Conservation (phyloP, 208 protist species). For the Crithidia bombi region DNA sequence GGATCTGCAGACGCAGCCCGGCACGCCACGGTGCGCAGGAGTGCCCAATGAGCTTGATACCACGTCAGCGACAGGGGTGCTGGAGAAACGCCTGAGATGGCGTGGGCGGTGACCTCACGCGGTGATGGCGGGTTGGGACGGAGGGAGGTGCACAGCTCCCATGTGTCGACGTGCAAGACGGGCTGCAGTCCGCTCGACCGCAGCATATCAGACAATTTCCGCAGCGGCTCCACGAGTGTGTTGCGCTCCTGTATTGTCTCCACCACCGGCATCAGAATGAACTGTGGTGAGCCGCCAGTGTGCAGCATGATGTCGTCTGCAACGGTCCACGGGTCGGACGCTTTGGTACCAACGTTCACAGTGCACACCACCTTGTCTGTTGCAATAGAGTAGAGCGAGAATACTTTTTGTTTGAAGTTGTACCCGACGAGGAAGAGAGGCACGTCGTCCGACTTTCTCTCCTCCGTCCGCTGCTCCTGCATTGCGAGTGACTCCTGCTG, state of each 20-base stretch:
- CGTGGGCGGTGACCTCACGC: constrained; percentile 27
- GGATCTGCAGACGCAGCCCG: constrained; percentile 53
- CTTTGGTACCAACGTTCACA: constrained; percentile 8
- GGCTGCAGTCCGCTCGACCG: constrained; percentile 60
- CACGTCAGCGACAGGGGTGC: constrained; percentile 37
- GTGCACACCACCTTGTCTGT: constrained; percentile 39
- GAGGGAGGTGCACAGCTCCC: constrained; percentile 50
- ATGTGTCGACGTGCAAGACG: constrained; percentile 63
- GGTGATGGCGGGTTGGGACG: constrained; percentile 33
- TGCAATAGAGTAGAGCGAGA: constrained; percentile 58
- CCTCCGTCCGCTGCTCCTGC: constrained; percentile 28
- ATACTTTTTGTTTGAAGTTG: constrained; percentile 25
- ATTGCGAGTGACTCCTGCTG: constrained; percentile 31
- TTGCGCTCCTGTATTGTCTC: constrained; percentile 46
- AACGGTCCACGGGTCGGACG: constrained; percentile 32
- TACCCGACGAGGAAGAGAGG: constrained; percentile 56
- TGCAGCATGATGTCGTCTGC: constrained; percentile 72
- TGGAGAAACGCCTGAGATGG: constrained; percentile 17
- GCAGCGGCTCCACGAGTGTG: constrained; percentile 35
- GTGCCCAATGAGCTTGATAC: constrained; percentile 66
- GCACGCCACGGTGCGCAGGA: constrained; percentile 74
- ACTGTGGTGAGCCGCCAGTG: constrained; percentile 41
- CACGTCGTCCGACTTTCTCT: constrained; percentile 21
- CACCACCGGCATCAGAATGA: constrained; percentile 70
- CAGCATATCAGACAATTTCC: constrained; percentile 37